phyloP scores from a whole-genome alignment of 495 filamentous ascomycete species.

The Aspergillus homomorphus region DNA sequence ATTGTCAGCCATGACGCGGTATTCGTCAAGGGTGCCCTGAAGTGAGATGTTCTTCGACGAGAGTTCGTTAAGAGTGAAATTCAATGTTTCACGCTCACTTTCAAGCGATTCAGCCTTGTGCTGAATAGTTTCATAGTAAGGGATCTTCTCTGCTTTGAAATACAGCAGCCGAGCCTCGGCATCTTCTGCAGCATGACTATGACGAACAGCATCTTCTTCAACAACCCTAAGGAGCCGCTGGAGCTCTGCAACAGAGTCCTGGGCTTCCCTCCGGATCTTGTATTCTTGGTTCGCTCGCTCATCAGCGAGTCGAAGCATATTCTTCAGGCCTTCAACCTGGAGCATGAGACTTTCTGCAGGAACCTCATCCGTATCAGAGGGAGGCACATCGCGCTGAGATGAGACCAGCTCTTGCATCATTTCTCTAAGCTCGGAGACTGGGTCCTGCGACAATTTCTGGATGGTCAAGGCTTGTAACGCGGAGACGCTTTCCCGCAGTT shows the following conservation, averaged over 20 bases:
- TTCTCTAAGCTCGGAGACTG: slow-evolving; percentile 41
- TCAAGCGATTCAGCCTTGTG: slow-evolving; percentile 62
- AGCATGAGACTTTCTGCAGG: slow-evolving; percentile 51
- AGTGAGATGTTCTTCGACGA: slow-evolving; percentile 55
- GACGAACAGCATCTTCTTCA: slow-evolving; percentile 66
- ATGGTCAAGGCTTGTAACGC: slow-evolving; percentile 52
- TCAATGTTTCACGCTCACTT: slow-evolving; percentile 59
- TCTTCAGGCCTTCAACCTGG: slow-evolving; percentile 52
- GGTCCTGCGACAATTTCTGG: slow-evolving; percentile 39
- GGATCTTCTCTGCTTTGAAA: slow-evolving; percentile 52
- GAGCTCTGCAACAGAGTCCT: slow-evolving; percentile 69
- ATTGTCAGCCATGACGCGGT: slow-evolving; percentile 53
- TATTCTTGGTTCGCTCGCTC: slow-evolving; percentile 58
- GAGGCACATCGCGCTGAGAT: slow-evolving; percentile 31
- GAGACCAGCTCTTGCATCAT: slow-evolving; percentile 47
- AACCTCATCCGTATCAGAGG: slow-evolving; percentile 45
- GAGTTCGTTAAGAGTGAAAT: slow-evolving; percentile 63
- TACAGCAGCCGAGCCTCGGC: slow-evolving; percentile 55
- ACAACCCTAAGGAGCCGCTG: slow-evolving; percentile 68
- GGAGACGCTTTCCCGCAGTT: slow-evolving; percentile 56
- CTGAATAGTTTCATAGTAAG: slow-evolving; percentile 46
- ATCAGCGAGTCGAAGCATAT: slow-evolving; percentile 50
- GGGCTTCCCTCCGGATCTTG: slow-evolving; percentile 60
- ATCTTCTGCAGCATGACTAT: slow-evolving; percentile 67
- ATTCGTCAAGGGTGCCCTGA: slow-evolving; percentile 59